A percentile compares a stretch with the other conserved stretches of the same genome.
These are phyloP conservation scores for Euphorbia pulcherrima DNA, from an alignment of 345 rosid species.

Conservation along the genomic window DNA sequence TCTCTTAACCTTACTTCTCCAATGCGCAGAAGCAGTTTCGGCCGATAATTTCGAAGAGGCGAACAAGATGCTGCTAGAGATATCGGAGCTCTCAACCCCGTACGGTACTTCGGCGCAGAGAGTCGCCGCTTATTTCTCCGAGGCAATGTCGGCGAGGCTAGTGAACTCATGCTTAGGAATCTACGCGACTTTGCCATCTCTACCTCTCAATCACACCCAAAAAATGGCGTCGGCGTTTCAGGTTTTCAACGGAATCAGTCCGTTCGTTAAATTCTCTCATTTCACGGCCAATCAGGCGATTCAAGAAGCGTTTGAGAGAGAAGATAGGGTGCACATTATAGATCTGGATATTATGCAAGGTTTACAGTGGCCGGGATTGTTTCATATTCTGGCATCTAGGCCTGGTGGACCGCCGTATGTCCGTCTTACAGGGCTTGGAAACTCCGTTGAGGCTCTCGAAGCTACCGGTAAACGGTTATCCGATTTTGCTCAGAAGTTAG, in stretches of 20 bases:
- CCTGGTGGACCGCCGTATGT: slow-evolving; percentile 95
- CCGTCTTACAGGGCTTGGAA: slow-evolving; percentile 89
- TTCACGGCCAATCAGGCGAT: slow-evolving; percentile 97
- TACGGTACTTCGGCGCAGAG: slow-evolving; percentile 95
- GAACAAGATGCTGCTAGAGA: slow-evolving; percentile 80
- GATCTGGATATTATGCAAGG: slow-evolving; percentile 99
- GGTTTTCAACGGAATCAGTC: slow-evolving; percentile 94
- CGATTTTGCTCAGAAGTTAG: slow-evolving; percentile 84
- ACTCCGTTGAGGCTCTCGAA: slow-evolving; percentile 79
- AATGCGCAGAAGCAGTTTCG: slow-evolving; percentile 96
- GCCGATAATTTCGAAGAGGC: slow-evolving; percentile 86
- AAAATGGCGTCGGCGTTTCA: slow-evolving; percentile 95
- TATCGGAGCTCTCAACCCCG: slow-evolving; percentile 85
- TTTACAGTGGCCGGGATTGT: slow-evolving; percentile 96
- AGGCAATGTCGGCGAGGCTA: slow-evolving; percentile 90
- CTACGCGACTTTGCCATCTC: slow-evolving; percentile 64
- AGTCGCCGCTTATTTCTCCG: slow-evolving; percentile 97
- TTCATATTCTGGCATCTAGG: slow-evolving; percentile 84
- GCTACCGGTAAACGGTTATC: slow-evolving; percentile 90
- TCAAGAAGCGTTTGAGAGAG: slow-evolving; percentile 93
- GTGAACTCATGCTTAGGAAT: slow-evolving; percentile 86
- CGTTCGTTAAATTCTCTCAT: slow-evolving; percentile 94
- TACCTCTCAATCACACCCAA: slow-evolving; percentile 52
- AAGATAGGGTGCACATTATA: slow-evolving; percentile 87
- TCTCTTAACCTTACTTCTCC: slow-evolving; percentile 82